Evolutionary conservation across 2,329 filamentous ascomycete species (phyloP).

Genomic region (Colletotrichum melonis): DNA sequence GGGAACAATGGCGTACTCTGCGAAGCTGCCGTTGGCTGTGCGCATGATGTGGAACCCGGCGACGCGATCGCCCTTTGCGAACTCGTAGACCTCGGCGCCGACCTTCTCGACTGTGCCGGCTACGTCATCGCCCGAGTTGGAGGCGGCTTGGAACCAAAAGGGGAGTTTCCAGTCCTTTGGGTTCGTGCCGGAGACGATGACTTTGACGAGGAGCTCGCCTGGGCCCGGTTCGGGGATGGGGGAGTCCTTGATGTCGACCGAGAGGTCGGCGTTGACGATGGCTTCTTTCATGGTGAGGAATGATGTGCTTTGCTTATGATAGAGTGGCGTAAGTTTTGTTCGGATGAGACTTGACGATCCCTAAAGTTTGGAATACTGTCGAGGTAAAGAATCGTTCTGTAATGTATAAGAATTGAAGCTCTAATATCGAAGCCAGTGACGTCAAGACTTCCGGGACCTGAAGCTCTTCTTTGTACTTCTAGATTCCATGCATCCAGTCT

Average conservation of each 20-base stretch:
- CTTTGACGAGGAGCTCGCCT: slow-evolving; percentile 39
- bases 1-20: slow-evolving; percentile 70
- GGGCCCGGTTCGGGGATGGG: slow-evolving; percentile 35
- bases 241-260: slow-evolving; percentile 31
- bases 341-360: not conserved
- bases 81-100: slow-evolving; percentile 36
- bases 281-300: slow-evolving; percentile 33
- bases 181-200: slow-evolving; percentile 39
- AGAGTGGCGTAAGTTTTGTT: not conserved
- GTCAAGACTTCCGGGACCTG: slow-evolving; percentile 17
- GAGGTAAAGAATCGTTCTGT: not conserved
- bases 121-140: slow-evolving; percentile 42
- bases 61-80: slow-evolving; percentile 55
- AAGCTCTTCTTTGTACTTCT: slow-evolving; percentile 9
- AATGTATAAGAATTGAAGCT: not conserved
- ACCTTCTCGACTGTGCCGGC: slow-evolving; percentile 39
- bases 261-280: slow-evolving; percentile 23
- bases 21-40: slow-evolving; percentile 63
- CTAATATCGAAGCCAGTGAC: not conserved
- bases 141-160: not conserved
- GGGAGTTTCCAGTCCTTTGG: slow-evolving; percentile 45
- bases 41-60: slow-evolving; percentile 64
- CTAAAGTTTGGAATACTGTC: rapidly evolving
- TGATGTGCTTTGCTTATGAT: no score
- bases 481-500: not conserved